Base-by-base conservation (phyloP, 257 asterid genomes). In the Buddleja alternifolia region DNA sequence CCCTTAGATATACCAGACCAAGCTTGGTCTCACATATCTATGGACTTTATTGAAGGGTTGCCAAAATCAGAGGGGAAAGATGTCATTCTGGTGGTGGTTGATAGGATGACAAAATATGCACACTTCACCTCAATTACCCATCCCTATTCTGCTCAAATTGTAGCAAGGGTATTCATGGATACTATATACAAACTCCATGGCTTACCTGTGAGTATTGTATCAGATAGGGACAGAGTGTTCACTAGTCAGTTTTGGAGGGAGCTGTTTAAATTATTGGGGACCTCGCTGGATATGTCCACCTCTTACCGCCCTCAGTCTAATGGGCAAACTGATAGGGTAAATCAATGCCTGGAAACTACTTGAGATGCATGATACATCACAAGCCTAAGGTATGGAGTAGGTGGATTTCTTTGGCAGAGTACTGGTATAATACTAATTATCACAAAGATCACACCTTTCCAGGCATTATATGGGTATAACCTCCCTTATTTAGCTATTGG, bases 391-490 rank as follows among this genome's bases (percentile, higher is more conserved):
- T 2, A 1, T 63, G 29, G 69, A 2, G 0, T 3, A 14, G 10
- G 1, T 46, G 45, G 66, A 1, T 56, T 3, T 4, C 64, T 0
- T 4, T 67, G 3, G 60, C 53, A 29, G 59, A 67, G 6, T 45
- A 9, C 5, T 66, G 59, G 64, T 48, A 59, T 1, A 59, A 67
- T 3, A 74, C 74, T 4, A 23, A 24, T 2, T 29, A 8, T 1
- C 74, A 60, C 8, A 3, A 23, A 40, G 0, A 5, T 17, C 0
- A 15, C 67, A 0, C 77, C 68, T 0, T 73, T 44, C 50, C 60
- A 72, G 6, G 63, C 57, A 0, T 9, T 74, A 0, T 67, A 48
- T 52, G 52, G 60, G 4, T 9, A 20, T 0, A 29, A 2, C 0
- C 69, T 17, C 12, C 10, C 46, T 0, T 7, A 11, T 0, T 0